Conservation (phyloP, 345 rosid genomes). For the Citrus australasica region DNA sequence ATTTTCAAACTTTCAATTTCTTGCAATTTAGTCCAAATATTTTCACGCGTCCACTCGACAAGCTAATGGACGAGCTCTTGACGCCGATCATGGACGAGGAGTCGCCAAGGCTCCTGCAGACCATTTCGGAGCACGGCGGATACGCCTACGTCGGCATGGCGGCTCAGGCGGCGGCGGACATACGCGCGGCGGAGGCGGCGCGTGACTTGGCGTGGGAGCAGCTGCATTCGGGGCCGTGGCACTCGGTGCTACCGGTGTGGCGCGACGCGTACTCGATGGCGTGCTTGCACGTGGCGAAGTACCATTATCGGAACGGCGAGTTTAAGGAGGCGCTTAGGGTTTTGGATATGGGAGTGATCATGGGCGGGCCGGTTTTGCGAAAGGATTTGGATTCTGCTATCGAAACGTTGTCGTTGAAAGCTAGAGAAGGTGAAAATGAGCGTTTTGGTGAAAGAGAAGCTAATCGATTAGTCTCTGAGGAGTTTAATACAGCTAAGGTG, state of each 20-base stretch:
- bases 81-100: constrained; percentile 77
- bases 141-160: constrained; percentile 80
- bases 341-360: constrained; percentile 87
- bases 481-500: constrained; percentile 59
- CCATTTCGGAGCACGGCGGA: constrained; percentile 77
- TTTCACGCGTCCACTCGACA: too few relatives aligned
- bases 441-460: constrained; percentile 21
- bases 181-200: constrained; percentile 91
- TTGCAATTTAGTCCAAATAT: too few relatives aligned
- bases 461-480: constrained; percentile 40
- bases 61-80: constrained; percentile 24
- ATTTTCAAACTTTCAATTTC: background rate
- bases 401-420: constrained; percentile 30
- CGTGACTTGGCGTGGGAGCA: constrained; percentile 99
- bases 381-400: constrained; percentile 69
- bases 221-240: constrained; percentile 98
- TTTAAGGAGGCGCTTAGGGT: constrained; percentile 68
- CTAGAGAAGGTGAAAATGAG: constrained; percentile 33
- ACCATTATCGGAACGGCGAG: constrained; percentile 59
- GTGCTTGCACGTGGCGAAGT: constrained; percentile 69
- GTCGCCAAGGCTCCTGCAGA: constrained; percentile 49
- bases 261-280: constrained; percentile 97
- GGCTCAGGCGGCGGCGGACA: constrained; percentile 70
- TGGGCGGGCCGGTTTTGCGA: constrained; percentile 88
- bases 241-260: constrained; percentile 91